Base-by-base conservation (phyloP, 352 stramenopile species). In the Globisporangium emineosum region DNA sequence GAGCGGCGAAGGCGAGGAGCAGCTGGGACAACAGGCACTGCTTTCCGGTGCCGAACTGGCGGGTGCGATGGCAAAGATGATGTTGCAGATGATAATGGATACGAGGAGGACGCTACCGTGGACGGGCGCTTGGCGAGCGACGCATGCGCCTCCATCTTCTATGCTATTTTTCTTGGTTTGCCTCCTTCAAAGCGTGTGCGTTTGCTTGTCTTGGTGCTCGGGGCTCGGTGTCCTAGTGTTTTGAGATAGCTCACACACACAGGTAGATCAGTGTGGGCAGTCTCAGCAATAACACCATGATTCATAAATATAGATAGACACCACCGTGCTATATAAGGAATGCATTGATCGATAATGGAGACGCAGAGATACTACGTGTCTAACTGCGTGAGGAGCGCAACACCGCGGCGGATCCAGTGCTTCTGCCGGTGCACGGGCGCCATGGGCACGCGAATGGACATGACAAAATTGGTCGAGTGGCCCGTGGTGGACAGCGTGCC, bases 401-500 rank as follows among this genome's bases (percentile, higher is more conserved):
- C 91, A 29, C 96, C 96, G 23, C 91, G 80, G 58, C 96, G 93
- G 64, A 98, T 98, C 92, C 93, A 98, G 71, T 98, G 90, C 64
- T 98, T 97, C 69, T 98, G 90, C 17, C 85, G 77, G 60, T 98
- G 88, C 40, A 82, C 52, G 1, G 71, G 69, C 40, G 83, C 79
- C 79, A 98, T 98, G 29, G 94, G 95, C 25, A 99, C 65, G 42
- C 86, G 83, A 43, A 98, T 88, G 19, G 88, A 97, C 90, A 98
- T 97, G 71, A 98, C 93, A 74, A 98, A 98, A 76, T 98, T 98
- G 27, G 94, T 98, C 42, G 90, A 98, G 62, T 98, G 94, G 30
- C 94, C 94, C 25, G 94, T 98, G 4, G 94, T 98, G 8, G 86
- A 97, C 30, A 98, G 76, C 45, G 86, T 98, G 42, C 94, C 94